These are phyloP conservation scores for Aspergillus brasiliensis DNA, from an alignment of 2,329 filamentous ascomycete genomes.

Conservation along the genomic window DNA sequence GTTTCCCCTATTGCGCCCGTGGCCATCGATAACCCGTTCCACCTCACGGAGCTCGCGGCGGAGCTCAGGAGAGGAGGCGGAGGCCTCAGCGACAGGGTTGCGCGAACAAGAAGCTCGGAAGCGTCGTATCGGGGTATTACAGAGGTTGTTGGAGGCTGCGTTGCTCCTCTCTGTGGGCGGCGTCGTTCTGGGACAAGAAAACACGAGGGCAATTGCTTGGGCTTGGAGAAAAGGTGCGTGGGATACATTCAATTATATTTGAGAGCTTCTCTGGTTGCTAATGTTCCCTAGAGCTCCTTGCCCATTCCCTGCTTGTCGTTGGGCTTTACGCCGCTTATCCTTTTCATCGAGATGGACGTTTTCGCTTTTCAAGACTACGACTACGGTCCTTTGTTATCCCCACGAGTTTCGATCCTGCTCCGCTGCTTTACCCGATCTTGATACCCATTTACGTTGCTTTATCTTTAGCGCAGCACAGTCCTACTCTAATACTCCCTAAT, in stretches of 20 bases:
- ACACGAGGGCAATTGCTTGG: conserved; percentile 34
- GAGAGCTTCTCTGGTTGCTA: conserved; percentile 9
- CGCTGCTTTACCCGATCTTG: conserved; percentile 79
- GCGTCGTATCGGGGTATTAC: conserved; percentile 45
- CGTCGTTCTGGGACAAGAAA: conserved; percentile 41
- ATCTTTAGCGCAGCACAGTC: conserved; percentile 66
- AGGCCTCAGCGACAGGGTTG: conserved; percentile 25
- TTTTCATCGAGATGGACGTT: conserved; percentile 38
- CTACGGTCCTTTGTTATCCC: conserved; percentile 64
- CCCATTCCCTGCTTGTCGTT: conserved; percentile 34
- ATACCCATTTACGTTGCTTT: conserved; percentile 77
- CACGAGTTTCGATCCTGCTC: conserved; percentile 82
- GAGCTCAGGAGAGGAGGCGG: conserved; percentile 35
- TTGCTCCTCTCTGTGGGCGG: conserved; percentile 56
- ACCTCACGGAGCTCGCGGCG: conserved; percentile 30
- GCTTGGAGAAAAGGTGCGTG: conserved; percentile 43
- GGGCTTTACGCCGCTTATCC: conserved; percentile 56
- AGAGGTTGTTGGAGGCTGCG: conserved; percentile 56
- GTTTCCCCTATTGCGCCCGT: conserved; percentile 33
- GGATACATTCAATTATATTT: neutral
- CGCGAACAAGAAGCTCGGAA: conserved; percentile 32
- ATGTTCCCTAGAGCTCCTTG: conserved; percentile 34
- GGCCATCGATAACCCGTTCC: conserved; percentile 36
- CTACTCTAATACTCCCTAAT: conserved; percentile 70
- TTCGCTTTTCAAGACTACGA: conserved; percentile 37